Base-by-base conservation (phyloP, 1,139 yeast species). In the Scheffersomyces illinoinensis region DNA sequence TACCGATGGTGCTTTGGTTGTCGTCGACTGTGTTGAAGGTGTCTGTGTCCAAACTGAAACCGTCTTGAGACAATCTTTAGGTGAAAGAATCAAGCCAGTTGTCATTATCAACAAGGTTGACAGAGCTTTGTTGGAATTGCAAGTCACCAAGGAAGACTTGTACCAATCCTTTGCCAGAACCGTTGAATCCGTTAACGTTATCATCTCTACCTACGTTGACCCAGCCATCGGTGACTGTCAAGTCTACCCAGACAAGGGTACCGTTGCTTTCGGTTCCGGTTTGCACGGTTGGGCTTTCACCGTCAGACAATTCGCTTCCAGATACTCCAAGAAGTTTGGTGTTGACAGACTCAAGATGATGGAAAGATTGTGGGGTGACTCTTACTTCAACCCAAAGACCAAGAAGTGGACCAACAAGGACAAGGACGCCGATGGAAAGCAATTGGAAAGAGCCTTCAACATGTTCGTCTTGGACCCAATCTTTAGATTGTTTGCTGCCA, bases 281-380 rank as follows among this genome's bases (percentile, higher is more conserved):
- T 88, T 95, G 78, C 99, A 95, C 89, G 99, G 99, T 84, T 95
- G 99, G 99, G 98, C 98, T 80, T 95, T 95, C 95, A 95, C 99
- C 75, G 90, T 95, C 78, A 93, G 99, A 85, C 99, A 95, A 87
- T 95, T 95, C 74, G 99, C 99, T 76, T 83, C 85, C 84, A 92
- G 97, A 86, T 95, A 95, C 89, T 89, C 97, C 81, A 93, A 93
- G 93, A 95, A 95, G 86, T 95, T 95, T 81, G 99, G 99, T 92
- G 98, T 95, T 78, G 98, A 93, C 91, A 89, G 91, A 82, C 71
- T 78, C 66, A 95, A 95, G 91, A 93, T 95, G 98, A 91, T 92
- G 97, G 95, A 91, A 83, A 91, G 98, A 87, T 90, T 95, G 83
- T 95, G 99, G 99, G 99, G 99, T 84, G 98, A 95, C 87, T 91